Base-by-base conservation (phyloP, 495 filamentous ascomycete species). In the Astrocystis sublimbata region DNA sequence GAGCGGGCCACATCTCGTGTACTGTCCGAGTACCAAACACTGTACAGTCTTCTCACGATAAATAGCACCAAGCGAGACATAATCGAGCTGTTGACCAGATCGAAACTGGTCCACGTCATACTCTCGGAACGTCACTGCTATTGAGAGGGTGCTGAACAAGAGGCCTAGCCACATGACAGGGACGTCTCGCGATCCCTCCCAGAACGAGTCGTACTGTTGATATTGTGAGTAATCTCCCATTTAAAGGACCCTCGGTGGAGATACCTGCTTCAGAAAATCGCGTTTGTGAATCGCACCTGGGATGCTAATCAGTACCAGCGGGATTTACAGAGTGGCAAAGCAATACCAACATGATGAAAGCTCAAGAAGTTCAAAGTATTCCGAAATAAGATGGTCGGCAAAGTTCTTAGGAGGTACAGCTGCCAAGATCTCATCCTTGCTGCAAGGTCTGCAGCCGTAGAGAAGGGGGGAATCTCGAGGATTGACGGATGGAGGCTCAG, bases 1-100 rank as follows among this genome's bases (percentile, higher is more conserved):
- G 65, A 74, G 71, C 5, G 68, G 67, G 0, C 74, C 75, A 1
- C 68, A 74, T 6, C 74, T 79, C 10, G 76, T 75, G 68, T 80
- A 80, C 51, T 77, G 73, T 8, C 67, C 75, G 2, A 80, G 61
- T 12, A 70, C 54, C 12, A 79, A 68, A 24, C 72, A 75, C 28
- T 79, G 76, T 4, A 72, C 75, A 19, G 62, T 67, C 36, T 60
- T 63, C 15, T 64, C 49, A 19, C 71, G 68, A 56, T 68, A 76
- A 12, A 51, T 42, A 19, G 70, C 57, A 35, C 72, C 61, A 19
- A 74, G 51, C n/a, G 63, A 36, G 46, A 47, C 66, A 17, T 66
- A 62, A 24, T 55, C 64, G 15, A 65, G 56, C 35, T 61, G 46
- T 47, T 67, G 8, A 68, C 23, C 13, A 69, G 61, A 3, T 65